phyloP scores from a whole-genome alignment of 1,284 basidiomycete genomes.

The Leucoagaricus sp. region DNA sequence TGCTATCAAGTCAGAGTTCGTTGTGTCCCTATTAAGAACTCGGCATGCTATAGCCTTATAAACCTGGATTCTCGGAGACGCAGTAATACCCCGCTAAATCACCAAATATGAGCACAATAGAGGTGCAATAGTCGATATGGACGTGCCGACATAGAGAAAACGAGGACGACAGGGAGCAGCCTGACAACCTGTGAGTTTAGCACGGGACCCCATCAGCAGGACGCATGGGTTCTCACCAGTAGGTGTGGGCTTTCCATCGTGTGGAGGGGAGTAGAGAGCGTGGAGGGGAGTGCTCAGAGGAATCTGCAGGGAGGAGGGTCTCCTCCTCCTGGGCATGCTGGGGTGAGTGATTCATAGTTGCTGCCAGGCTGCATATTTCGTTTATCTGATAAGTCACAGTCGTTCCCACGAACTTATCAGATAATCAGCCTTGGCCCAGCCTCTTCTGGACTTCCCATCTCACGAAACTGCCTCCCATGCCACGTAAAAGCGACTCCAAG shows the following conservation, averaged over 20 bases:
- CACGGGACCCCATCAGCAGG: slow-evolving; percentile 1
- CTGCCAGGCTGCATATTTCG: not conserved
- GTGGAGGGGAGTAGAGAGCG: not conserved
- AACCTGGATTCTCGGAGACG: slow-evolving; percentile 48
- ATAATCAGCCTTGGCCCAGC: not conserved
- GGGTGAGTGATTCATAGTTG: not conserved
- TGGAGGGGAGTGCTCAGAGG: not conserved
- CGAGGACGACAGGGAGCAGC: slow-evolving; percentile 45
- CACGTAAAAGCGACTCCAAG: too few relatives aligned
- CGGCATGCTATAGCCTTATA: slow-evolving; percentile 47
- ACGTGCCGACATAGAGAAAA: slow-evolving; percentile 46
- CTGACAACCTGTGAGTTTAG: slow-evolving; percentile 23
- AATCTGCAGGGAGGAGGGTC: slow-evolving; percentile 1
- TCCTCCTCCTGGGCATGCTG: slow-evolving; percentile 7
- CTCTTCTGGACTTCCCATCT: too few relatives aligned
- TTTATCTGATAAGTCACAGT: slow-evolving; percentile 14
- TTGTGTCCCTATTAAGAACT: slow-evolving; percentile 27
- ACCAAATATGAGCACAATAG: not conserved
- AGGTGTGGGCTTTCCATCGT: slow-evolving; percentile 32
- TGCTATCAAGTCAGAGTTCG: slow-evolving; percentile 23
- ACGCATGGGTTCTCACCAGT: slow-evolving; percentile 30
- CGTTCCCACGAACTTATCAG: slow-evolving; percentile 12
- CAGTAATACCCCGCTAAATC: slow-evolving; percentile 45
- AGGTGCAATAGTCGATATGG: not conserved
- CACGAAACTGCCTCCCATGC: too few relatives aligned